Percentiles rank a stretch among this genome's conserved stretches.
These are phyloP conservation scores for Gypsophila paniculata DNA, from an alignment of 179 eudicot genomes.

Conservation along the genomic window DNA sequence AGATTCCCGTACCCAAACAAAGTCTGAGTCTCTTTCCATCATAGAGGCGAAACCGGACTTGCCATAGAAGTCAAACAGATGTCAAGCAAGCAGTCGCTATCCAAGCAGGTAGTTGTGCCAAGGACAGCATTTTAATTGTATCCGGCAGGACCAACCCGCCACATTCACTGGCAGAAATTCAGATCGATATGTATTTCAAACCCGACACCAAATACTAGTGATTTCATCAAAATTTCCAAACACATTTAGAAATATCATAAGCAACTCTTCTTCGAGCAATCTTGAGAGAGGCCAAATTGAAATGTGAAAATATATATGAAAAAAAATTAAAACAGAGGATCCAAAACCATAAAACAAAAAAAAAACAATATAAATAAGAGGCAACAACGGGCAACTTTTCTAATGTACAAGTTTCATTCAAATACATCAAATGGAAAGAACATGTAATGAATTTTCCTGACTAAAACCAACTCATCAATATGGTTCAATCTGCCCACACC, in stretches of 20 bases:
- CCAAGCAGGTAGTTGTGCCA: slow-evolving; percentile 32
- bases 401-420: slow-evolving; percentile 6
- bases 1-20: slow-evolving; percentile 36
- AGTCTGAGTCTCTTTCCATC: slow-evolving; percentile 48
- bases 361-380: background rate
- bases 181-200: slow-evolving; percentile 33
- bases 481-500: background rate
- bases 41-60: slow-evolving; percentile 38
- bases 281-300: no score
- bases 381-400: background rate
- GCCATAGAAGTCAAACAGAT: slow-evolving; percentile 49
- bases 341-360: background rate
- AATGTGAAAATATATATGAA: no score
- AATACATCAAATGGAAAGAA: slow-evolving; percentile 2
- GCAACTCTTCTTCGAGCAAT: no score
- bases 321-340: no score
- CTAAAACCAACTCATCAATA: background rate
- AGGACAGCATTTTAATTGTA: slow-evolving; percentile 28
- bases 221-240: no score
- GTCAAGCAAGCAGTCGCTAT: slow-evolving; percentile 45
- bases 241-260: no score
- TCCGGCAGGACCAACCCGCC: slow-evolving; percentile 28
- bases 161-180: slow-evolving; percentile 38
- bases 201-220: no score
- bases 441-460: background rate